These are phyloP conservation scores for Posidonia australis DNA, from an alignment of 106 monocot genomes.

Conservation along the genomic window DNA sequence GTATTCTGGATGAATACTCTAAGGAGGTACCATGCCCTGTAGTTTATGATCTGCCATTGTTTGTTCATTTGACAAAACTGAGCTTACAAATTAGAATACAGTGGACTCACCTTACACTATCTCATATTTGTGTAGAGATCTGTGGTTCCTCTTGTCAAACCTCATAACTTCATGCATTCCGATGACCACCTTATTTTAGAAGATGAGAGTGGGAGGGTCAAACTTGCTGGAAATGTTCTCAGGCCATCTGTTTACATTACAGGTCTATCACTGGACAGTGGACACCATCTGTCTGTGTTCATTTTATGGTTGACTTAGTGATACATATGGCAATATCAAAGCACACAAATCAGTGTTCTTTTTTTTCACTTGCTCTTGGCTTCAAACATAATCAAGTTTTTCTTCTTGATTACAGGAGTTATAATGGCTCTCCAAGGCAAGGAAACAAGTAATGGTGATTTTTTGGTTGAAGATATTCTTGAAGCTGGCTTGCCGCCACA, in stretches of 20 bases:
- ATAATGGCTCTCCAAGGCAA: conserved; percentile 76
- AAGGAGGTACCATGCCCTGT: conserved; percentile 59
- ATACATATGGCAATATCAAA: background rate
- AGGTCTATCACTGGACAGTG: too few species aligned
- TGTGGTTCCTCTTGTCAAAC: conserved; percentile 72
- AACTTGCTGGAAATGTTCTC: conserved; percentile 54
- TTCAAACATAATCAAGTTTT: background rate
- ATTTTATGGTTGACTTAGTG: too few species aligned
- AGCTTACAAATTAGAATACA: background rate
- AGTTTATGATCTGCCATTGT: background rate
- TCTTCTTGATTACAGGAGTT: conserved; percentile 38
- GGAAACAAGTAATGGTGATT: conserved; percentile 82
- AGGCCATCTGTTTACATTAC: conserved; percentile 60
- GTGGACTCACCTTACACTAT: background rate
- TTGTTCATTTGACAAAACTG: background rate
- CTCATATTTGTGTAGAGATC: conserved; percentile 42
- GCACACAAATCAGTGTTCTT: too few species aligned
- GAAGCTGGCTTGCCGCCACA: conserved; percentile 81
- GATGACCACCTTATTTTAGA: conserved; percentile 96
- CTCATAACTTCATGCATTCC: conserved; percentile 90
- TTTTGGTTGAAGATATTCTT: conserved; percentile 77
- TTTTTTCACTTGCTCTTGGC: too few species aligned
- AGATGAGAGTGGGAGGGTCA: conserved; percentile 98
- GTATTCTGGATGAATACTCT: conserved; percentile 84
- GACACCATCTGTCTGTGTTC: too few species aligned